phyloP scores from a whole-genome alignment of 176 grass and related monocot species.

The Avena insularis region DNA sequence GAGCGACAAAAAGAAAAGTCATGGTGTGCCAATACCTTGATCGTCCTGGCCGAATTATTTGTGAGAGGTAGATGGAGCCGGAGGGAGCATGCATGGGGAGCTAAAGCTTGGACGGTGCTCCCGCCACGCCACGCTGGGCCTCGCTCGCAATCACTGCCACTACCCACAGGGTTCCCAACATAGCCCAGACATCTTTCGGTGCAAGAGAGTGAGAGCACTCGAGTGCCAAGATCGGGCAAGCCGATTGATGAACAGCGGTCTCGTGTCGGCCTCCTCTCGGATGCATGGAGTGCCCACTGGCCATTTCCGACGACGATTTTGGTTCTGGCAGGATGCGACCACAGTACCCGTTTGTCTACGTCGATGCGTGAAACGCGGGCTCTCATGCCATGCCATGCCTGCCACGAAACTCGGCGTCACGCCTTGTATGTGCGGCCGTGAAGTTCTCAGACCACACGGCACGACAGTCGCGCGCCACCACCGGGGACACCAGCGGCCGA shows the following conservation, averaged over 20 bases:
- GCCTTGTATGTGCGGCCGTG: neutral
- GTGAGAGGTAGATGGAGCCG: neutral
- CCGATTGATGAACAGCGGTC: neutral
- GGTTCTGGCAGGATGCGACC: neutral
- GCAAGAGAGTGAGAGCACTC: neutral
- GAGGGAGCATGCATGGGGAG: neutral
- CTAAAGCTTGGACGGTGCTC: neutral
- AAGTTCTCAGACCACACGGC: too few relatives aligned
- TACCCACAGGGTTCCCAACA: neutral
- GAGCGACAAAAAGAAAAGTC: neutral
- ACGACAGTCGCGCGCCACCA: slow-evolving; percentile 3
- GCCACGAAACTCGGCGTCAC: neutral
- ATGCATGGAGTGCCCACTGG: neutral
- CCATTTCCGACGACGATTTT: neutral
- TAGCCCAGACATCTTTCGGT: slow-evolving; percentile 36
- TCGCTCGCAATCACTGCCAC: neutral
- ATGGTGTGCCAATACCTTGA: too few relatives aligned
- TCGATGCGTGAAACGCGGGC: neutral
- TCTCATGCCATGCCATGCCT: too few relatives aligned
- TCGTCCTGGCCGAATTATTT: neutral
- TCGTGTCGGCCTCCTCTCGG: neutral
- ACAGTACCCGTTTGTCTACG: neutral
- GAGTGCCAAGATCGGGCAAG: neutral
- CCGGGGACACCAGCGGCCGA: slow-evolving; percentile 13
- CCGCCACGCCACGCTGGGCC: slow-evolving; percentile 1